These are phyloP conservation scores for Neurospora hispaniola DNA, from an alignment of 495 filamentous ascomycete genomes.

Conservation along the genomic window DNA sequence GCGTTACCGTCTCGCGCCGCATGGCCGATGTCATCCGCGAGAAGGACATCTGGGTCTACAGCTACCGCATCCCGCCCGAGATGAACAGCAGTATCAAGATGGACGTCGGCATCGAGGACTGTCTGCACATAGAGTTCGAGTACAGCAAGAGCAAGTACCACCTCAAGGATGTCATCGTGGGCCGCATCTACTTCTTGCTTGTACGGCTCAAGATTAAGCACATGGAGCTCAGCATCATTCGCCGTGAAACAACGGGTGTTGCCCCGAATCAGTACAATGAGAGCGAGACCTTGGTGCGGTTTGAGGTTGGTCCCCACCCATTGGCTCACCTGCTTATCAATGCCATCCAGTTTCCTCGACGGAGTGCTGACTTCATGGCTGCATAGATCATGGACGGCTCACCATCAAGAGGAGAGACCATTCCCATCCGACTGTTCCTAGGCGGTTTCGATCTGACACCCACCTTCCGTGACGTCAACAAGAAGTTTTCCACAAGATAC, in stretches of 20 bases:
- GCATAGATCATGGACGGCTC: slow-evolving; percentile 97
- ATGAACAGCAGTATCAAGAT: slow-evolving; percentile 99
- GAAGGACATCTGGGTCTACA: slow-evolving; percentile 99
- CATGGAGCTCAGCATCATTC: slow-evolving; percentile 98
- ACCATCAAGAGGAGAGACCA: slow-evolving; percentile 93
- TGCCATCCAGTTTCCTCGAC: background rate
- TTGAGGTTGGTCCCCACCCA: slow-evolving; percentile 56
- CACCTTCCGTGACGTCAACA: slow-evolving; percentile 99
- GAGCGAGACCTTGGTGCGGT: slow-evolving; percentile 94
- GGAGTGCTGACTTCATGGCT: background rate
- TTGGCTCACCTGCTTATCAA: background rate
- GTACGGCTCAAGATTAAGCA: slow-evolving; percentile 99
- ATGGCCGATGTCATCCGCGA: slow-evolving; percentile 98
- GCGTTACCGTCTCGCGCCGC: slow-evolving; percentile 87
- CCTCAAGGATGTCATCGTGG: slow-evolving; percentile 98
- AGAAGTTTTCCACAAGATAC: slow-evolving; percentile 98
- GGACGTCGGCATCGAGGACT: slow-evolving; percentile 99
- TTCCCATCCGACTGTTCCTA: slow-evolving; percentile 94
- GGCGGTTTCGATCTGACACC: slow-evolving; percentile 96
- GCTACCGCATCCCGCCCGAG: slow-evolving; percentile 95
- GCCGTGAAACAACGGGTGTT: slow-evolving; percentile 89
- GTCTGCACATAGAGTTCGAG: slow-evolving; percentile 98
- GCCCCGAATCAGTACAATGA: slow-evolving; percentile 99
- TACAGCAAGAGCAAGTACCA: slow-evolving; percentile 99
- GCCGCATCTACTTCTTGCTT: slow-evolving; percentile 95